Base-by-base conservation (phyloP, 441 rosid species). In the Adansonia madagascariensis region DNA sequence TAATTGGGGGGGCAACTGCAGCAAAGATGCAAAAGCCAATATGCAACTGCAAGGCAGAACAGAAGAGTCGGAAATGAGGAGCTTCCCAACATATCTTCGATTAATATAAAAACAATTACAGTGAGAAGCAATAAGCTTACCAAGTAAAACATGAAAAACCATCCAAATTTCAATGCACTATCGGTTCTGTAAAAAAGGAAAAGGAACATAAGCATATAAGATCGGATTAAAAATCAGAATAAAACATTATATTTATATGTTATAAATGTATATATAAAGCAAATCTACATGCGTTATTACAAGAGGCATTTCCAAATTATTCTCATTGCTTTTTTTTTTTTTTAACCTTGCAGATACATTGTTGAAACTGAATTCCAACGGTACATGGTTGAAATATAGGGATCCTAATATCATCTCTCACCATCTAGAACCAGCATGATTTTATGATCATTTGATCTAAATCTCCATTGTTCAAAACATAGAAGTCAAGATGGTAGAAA, bases 141-240 rank as follows among this genome's bases (percentile, higher is more conserved):
- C 88, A 78, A 11, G 77, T 94, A 97, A 74, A 81, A 79, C 80
- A 93, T 8, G 94, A 97, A 92, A 84, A 97, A 97, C 86, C 97
- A 85, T 71, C 97, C 97, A 78, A 94, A 97, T 84, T 92, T 97
- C 79, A 97, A 82, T 76, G 98, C 98, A 86, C 98, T 94, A 78
- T 92, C 98, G 63, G 97, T 97, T 93, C 99, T 94, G 95, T 78
- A 89, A 79, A n/a, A 62, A 27, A 27, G 1, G 62, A 71, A 31
- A 6, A n/a, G 47, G 8, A 31, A 52, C 3, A 31, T 35, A 71
- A 71, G 22, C 2, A 31, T 71, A 53, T 35, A 31, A 71, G 15
- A 52, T 52, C 57, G 10, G 8, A 52, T 53, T 31, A 71, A 52
- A 18, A 35, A 68, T 18, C 2, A 1, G 17, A 10, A 67, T 12